These are phyloP conservation scores for Eragrostis tef DNA, from an alignment of 202 grass and related monocot species.

Conservation along the genomic window DNA sequence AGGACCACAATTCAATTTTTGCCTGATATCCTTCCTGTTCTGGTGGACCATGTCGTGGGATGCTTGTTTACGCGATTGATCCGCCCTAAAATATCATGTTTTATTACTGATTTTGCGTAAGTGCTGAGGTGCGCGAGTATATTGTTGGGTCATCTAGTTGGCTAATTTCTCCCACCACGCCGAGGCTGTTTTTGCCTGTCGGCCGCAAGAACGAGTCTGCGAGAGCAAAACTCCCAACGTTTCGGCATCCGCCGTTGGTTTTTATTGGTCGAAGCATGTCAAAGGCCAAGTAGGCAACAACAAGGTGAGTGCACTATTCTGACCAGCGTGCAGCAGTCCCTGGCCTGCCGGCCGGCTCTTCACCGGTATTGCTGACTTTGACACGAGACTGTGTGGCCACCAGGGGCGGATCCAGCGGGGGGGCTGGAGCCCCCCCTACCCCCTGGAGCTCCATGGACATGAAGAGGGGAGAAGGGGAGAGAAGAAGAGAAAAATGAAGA, in stretches of 20 bases:
- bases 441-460: too few species aligned
- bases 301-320: conserved; percentile 13
- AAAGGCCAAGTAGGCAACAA: conserved; percentile 16
- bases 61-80: not conserved
- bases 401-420: too few species aligned
- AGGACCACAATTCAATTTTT: conserved; percentile 17
- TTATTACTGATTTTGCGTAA: not conserved
- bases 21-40: not conserved
- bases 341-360: not conserved
- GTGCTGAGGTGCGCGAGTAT: conserved; percentile 18
- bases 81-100: not conserved
- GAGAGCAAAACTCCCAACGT: not conserved
- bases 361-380: conserved; percentile 23
- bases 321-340: not conserved
- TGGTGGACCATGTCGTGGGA: not conserved
- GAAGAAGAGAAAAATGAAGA: too few species aligned
- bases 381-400: conserved; percentile 2
- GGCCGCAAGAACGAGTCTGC: not conserved
- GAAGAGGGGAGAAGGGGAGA: too few species aligned
- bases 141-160: not conserved
- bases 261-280: not conserved
- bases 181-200: not conserved
- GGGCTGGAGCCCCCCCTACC: too few species aligned
- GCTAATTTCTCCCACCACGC: not conserved
- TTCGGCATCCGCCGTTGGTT: not conserved